Percentiles rank a stretch among this genome's conserved stretches.
Evolutionary conservation across 768 basidiomycete species (phyloP).

Genomic region (Coprinellus aureogranulatus): DNA sequence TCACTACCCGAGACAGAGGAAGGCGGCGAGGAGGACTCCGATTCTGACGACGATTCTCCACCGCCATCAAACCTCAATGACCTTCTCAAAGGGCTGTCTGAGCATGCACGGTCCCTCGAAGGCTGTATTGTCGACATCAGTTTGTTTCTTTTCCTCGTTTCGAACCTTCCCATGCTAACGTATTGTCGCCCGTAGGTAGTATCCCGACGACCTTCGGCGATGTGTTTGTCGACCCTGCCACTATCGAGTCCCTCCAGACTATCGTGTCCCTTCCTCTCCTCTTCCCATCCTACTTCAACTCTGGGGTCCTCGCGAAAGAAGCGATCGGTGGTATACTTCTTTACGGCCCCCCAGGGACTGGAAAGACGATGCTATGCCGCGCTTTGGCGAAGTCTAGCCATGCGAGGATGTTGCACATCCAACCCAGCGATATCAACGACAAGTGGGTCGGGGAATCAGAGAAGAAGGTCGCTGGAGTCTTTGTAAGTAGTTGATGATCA

Average conservation of each 20-base stretch:
- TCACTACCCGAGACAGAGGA: not conserved
- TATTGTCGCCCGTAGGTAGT: not conserved
- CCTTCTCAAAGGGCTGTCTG: too few species aligned
- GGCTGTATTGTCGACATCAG: not conserved
- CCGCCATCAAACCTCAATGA: not conserved
- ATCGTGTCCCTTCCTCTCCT: conserved; percentile 15
- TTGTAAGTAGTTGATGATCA: conserved; percentile 11
- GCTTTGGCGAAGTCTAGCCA: conserved; percentile 38
- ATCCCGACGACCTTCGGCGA: conserved; percentile 16
- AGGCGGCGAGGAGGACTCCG: not conserved
- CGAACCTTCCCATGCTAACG: not conserved
- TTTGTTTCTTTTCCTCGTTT: not conserved
- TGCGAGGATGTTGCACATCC: conserved; percentile 16
- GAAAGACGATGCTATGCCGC: conserved; percentile 56
- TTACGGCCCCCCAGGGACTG: conserved; percentile 51
- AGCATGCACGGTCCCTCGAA: not conserved
- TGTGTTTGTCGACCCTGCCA: conserved; percentile 12
- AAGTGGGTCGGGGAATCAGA: conserved; percentile 15
- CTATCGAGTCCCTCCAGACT: conserved; percentile 14
- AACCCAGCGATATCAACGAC: conserved; percentile 15
- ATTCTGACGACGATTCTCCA: too few species aligned
- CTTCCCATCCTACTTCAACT: conserved; percentile 13
- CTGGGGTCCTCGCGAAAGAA: conserved; percentile 52
- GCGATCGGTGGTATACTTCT: conserved; percentile 55
- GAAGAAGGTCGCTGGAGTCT: conserved; percentile 13